phyloP scores from a whole-genome alignment of 1,284 basidiomycete genomes.

The Marasmius oreades region DNA sequence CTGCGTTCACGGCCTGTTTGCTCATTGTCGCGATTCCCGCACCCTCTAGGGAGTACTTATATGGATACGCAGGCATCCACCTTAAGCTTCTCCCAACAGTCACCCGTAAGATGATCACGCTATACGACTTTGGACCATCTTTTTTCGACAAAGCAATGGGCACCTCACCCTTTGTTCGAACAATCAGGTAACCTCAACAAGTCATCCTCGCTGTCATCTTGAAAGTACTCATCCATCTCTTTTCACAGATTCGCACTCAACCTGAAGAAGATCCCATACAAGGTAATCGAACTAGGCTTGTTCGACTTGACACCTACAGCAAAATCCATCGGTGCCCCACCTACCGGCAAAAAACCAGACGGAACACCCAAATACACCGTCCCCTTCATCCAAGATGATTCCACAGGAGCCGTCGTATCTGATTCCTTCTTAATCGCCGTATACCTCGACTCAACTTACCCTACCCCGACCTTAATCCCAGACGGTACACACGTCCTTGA shows the following conservation, averaged over 20 bases:
- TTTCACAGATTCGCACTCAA: neutral
- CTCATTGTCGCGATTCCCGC: no score
- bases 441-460: constrained; percentile 13
- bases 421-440: constrained; percentile 16
- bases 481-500: no score
- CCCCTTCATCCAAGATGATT: constrained; percentile 15
- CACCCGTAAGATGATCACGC: neutral
- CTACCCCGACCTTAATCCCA: neutral
- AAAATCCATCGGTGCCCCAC: neutral
- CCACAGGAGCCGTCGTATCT: constrained; percentile 11
- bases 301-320: neutral
- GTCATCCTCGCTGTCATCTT: no score
- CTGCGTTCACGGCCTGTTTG: no score
- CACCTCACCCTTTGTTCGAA: neutral
- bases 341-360: constrained; percentile 1
- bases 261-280: constrained; percentile 3
- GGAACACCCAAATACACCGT: constrained; percentile 11
- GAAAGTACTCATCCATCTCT: neutral
- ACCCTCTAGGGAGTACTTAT: no score
- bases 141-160: neutral
- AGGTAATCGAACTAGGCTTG: constrained; percentile 1
- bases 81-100: no score
- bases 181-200: neutral
- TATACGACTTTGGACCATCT: neutral
- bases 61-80: no score